Evolutionary conservation across 1,284 basidiomycete genomes (phyloP), one percentile per base, ranked within the genome.

Genomic region (Malassezia sp.): DNA sequence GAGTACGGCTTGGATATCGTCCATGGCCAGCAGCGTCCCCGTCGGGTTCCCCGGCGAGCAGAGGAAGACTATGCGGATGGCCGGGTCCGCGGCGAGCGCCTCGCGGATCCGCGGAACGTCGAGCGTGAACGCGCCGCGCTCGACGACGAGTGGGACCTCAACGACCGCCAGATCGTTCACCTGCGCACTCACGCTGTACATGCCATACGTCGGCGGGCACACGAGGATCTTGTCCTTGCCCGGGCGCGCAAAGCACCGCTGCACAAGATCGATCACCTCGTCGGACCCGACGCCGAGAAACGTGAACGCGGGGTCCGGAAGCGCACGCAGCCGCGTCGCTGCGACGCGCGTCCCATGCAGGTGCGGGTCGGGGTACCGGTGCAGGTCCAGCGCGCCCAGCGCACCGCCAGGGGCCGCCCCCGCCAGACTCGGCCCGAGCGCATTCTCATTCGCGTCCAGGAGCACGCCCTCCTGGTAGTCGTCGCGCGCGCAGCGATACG

Each of bases 11-110:
- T 77, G 76, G 42, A 97, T 76, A 5, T 80, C 78, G 14, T 75
- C 63, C 11, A 91, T 77, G 0, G 86, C 77, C 42, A 97, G 81
- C 22, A 84, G 73, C 0, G 90, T 95, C 12, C 90, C 89, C 0
- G 90, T 93, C 0, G 93, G 93, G 69, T 97, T 97, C 3, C 93
- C 93, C 0, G 91, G 93, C 1, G 90, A 96, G 73, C 90, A 96
- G 42, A 97, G 76, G 75, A 96, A 89, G 49, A 93, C 77, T 42
- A 97, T 77, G 67, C 95, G 95, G 73, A 95, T 84, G 2, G 60
- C 57, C 15, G 62, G 53, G 26, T 67, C 61, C 6, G 43, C 17
- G 31, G 29, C 37, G 30, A 63, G 50, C 44, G 58, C 53, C n/a
- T 27, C 41, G 47, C 53, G 51, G 24, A 64, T 48, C 17, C 43